These are phyloP conservation scores for Aphanocladium album DNA, from an alignment of 2,329 filamentous ascomycete species.

Conservation along the genomic window DNA sequence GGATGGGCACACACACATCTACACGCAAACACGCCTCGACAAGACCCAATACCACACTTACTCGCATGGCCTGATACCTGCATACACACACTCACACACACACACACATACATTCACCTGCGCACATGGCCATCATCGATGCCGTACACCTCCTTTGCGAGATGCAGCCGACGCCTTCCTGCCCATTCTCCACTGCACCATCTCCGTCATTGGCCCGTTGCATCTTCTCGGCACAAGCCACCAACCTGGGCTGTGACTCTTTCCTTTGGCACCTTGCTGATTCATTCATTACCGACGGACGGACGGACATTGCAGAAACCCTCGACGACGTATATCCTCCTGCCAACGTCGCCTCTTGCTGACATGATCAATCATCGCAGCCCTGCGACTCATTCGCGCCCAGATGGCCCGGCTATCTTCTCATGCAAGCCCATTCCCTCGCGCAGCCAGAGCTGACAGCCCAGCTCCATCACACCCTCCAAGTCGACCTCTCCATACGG, in stretches of 20 bases:
- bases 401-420: neutral
- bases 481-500: neutral
- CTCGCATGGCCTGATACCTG: neutral
- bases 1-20: neutral
- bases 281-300: too few species aligned
- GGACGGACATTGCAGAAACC: too few species aligned
- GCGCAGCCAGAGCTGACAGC: neutral
- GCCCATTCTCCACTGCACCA: conserved; percentile 2
- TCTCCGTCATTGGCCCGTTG: neutral
- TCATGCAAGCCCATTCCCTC: neutral
- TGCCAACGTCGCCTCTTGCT: neutral
- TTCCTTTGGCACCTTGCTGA: neutral
- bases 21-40: neutral
- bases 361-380: neutral
- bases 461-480: neutral
- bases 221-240: neutral
- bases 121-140: conserved; percentile 7
- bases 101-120: too few species aligned
- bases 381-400: neutral
- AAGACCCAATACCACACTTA: neutral
- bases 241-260: conserved; percentile 8
- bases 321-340: neutral
- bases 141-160: neutral
- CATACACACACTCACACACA: too few species aligned
- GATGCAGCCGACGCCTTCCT: conserved; percentile 7